Evolutionary conservation across 169 alveolate genomes (phyloP).

Genomic region (Ichthyophthirius multifiliis): DNA sequence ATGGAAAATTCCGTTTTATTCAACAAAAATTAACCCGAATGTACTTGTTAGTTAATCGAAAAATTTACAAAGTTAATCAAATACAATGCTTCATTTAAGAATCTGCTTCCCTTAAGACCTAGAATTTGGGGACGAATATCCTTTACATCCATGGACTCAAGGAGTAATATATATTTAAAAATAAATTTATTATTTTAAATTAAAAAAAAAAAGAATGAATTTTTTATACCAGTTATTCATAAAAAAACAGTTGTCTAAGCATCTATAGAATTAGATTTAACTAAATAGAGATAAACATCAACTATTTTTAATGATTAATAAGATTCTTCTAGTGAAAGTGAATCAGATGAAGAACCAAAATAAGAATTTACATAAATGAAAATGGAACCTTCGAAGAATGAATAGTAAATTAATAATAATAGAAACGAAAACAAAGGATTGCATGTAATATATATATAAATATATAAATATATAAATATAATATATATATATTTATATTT

Average conservation of each 20-base stretch:
- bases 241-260: constrained; percentile 26
- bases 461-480: not conserved
- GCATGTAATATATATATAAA: not conserved
- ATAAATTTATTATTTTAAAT: not conserved
- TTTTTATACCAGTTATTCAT: constrained; percentile 28
- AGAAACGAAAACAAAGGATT: constrained; percentile 27
- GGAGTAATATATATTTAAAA: not conserved
- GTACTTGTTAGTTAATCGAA: constrained; percentile 20
- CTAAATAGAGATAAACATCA: constrained; percentile 10
- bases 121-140: constrained; percentile 27
- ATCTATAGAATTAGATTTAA: constrained; percentile 10
- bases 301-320: constrained; percentile 21
- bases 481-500: not conserved
- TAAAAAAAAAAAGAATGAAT: constrained; percentile 17
- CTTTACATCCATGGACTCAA: constrained; percentile 13
- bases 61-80: constrained; percentile 19
- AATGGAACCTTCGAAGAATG: not conserved
- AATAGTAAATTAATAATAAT: constrained; percentile 20
- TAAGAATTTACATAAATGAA: not conserved
- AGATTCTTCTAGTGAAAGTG: constrained; percentile 12
- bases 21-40: constrained; percentile 32
- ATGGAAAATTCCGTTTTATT: constrained; percentile 38
- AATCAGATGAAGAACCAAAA: not conserved
- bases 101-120: constrained; percentile 25
- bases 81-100: constrained; percentile 29